phyloP scores from a whole-genome alignment of 23 red algal genomes.

The Gracilaria gracilis region DNA sequence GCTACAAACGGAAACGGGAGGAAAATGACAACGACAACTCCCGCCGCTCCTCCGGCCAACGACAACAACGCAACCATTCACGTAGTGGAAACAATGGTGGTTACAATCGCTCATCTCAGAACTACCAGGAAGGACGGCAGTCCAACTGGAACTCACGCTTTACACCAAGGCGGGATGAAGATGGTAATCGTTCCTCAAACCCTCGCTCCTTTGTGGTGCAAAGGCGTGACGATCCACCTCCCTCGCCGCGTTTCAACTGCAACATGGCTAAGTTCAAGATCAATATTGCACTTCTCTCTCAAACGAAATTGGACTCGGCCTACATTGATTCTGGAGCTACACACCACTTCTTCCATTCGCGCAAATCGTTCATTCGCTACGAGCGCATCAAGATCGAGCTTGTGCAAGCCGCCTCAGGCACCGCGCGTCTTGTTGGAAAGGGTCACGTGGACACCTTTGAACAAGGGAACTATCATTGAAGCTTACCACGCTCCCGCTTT shows the following conservation, averaged over 20 bases:
- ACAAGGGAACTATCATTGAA: slow-evolving; percentile 18
- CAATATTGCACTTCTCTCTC: neutral
- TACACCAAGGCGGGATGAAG: neutral
- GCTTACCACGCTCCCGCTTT: slow-evolving; percentile 25
- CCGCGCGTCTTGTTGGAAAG: neutral
- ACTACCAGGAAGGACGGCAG: neutral
- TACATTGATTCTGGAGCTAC: slow-evolving; percentile 50
- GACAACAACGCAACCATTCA: neutral
- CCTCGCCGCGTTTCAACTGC: neutral
- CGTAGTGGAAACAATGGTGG: neutral
- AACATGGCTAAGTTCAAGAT: neutral
- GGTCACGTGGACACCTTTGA: neutral
- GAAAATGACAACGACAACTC: neutral
- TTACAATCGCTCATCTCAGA: neutral
- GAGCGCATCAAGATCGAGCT: neutral
- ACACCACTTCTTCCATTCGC: slow-evolving; percentile 21
- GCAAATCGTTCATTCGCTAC: slow-evolving; percentile 17
- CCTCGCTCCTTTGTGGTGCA: neutral
- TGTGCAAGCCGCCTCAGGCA: slow-evolving; percentile 16
- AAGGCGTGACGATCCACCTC: neutral
- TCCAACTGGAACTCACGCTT: slow-evolving; percentile 4
- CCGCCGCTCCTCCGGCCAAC: no score
- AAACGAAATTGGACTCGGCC: neutral
- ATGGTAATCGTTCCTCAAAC: neutral
- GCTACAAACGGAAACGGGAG: neutral